Base-by-base conservation (phyloP, 495 filamentous ascomycete genomes). In the Penicillium dipodomyicola region DNA sequence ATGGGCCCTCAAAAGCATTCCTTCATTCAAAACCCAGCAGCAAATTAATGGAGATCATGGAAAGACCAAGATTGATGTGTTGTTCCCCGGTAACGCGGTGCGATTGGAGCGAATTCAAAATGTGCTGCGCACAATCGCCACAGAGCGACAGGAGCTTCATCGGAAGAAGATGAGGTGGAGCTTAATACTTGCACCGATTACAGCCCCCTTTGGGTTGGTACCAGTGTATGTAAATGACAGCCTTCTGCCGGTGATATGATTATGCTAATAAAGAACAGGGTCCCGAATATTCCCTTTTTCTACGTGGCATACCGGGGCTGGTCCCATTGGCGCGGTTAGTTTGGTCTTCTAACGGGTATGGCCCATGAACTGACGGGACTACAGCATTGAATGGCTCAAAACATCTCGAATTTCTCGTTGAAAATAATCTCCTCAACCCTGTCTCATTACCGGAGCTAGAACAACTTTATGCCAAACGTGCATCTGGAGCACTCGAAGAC, bases 271-370 rank as follows among this genome's bases (percentile, higher is more conserved):
- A 17, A 44, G 12, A 15, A 14, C 55, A 96, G 92, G 43, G 77
- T 97, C 59, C 92, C 92, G 8, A 97, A 97, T 67, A 78, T 98
- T n/a, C 94, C 94, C 23, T 97, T 97, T 77, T 97, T 97, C 77
- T 99, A 97, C 67, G 77, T 97, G 17, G 81, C 79, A 2, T 99
- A 95, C 72, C 80, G 94, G 63, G 83, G 83, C 59, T 88, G 78
- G 72, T 87, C 84, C 52, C 85, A 88, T 72, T 87, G 83, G 79
- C 78, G 82, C 73, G 82, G 82, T 82, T 54, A 54, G 77, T 67
- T 20, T 12, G 5, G 40, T 42, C 14, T 6, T 25, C 53, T 22
- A 11, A 17, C 45, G 40, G 7, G 0, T 30, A 8, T 32, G 12
- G 40, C 40, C 5, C 35, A 45, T 15, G 9, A 52, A 32, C 60